These are phyloP conservation scores for Gracilaria gracilis DNA, from an alignment of 23 red algal species.

Conservation along the genomic window DNA sequence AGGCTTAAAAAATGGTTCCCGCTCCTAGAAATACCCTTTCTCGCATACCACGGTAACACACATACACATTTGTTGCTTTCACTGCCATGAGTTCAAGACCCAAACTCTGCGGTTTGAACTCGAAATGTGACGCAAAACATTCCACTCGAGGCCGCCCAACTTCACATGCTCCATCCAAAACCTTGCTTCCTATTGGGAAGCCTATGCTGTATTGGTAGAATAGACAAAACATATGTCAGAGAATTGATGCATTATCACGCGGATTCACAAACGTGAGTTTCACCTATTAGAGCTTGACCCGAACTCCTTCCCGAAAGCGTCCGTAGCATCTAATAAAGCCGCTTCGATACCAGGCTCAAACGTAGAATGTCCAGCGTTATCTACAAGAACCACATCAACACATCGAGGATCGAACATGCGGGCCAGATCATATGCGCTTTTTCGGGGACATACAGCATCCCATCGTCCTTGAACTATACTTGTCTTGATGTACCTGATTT, in stretches of 20 bases:
- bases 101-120: neutral
- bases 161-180: neutral
- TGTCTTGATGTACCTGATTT: conserved; percentile 68
- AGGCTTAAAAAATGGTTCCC: neutral
- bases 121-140: too few relatives aligned
- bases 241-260: neutral
- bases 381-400: conserved; percentile 57
- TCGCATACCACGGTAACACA: too few relatives aligned
- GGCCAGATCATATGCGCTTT: conserved; percentile 69
- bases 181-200: neutral
- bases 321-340: conserved; percentile 57
- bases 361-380: conserved; percentile 82
- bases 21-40: neutral
- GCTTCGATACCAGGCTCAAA: conserved; percentile 74
- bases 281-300: neutral
- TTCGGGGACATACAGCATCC: conserved; percentile 79
- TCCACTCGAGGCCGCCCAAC: neutral
- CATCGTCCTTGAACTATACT: conserved; percentile 78
- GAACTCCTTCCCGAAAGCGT: conserved; percentile 34
- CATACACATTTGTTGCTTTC: too few relatives aligned
- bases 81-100: neutral
- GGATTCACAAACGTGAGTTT: conserved; percentile 22
- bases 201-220: neutral
- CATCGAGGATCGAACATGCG: conserved; percentile 32
- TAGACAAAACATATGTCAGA: neutral